phyloP scores from a whole-genome alignment of 495 filamentous ascomycete species.

The Daldinia vernicosa region DNA sequence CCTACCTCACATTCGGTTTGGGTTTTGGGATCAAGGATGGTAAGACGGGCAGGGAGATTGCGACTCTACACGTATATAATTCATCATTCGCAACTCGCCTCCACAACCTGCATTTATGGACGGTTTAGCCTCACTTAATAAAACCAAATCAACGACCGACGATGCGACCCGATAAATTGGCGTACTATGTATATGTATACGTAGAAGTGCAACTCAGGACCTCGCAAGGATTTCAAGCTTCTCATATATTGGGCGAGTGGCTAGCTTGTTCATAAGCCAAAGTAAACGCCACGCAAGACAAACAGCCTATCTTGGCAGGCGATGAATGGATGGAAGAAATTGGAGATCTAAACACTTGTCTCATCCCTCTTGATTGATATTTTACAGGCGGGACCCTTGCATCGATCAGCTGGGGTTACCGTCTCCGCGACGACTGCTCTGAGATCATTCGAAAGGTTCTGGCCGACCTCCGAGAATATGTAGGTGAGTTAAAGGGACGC shows the following conservation, averaged over 20 bases:
- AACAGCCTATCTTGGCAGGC: not conserved
- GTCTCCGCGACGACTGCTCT: not conserved
- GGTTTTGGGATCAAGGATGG: no score
- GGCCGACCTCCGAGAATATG: not conserved
- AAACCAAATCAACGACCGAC: not conserved
- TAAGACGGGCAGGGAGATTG: not conserved
- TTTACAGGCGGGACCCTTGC: not conserved
- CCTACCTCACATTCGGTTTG: not conserved
- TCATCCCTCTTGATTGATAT: not conserved
- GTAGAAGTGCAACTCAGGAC: not conserved
- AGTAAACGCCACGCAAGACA: not conserved
- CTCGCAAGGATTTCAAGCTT: not conserved
- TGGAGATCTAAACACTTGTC: not conserved
- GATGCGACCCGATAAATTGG: not conserved
- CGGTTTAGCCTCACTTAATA: not conserved
- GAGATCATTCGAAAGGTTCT: not conserved
- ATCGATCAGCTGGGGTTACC: not conserved
- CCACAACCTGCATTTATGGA: constrained; percentile 11
- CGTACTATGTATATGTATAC: no score
- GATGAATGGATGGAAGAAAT: not conserved
- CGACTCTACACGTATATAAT: constrained; percentile 3
- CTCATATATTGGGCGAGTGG: not conserved
- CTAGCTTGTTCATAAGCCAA: not conserved
- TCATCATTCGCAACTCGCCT: constrained; percentile 8
- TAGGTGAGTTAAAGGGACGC: not conserved